A percentile compares a stretch with the other conserved stretches of the same genome.
These are phyloP conservation scores for Thelephora aurantiotincta DNA, from an alignment of 768 basidiomycete species.

Conservation along the genomic window DNA sequence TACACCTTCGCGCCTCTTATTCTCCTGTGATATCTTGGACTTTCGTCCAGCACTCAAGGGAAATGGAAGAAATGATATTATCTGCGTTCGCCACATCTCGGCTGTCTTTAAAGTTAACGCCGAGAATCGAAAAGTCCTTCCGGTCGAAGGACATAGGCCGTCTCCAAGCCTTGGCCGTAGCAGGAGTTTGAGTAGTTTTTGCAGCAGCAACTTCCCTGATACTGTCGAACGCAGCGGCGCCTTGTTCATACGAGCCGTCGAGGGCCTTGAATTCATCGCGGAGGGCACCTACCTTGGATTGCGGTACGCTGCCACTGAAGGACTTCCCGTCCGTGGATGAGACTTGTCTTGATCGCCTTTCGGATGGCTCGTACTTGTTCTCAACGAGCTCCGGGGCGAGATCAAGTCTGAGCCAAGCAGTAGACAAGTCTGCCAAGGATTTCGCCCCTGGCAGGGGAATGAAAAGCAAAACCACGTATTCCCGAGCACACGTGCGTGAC, in stretches of 20 bases:
- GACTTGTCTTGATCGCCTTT: slow-evolving; percentile 16
- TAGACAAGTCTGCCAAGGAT: slow-evolving; percentile 77
- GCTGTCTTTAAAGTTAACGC: slow-evolving; percentile 58
- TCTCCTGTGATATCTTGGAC: too few relatives aligned
- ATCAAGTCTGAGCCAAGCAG: slow-evolving; percentile 81
- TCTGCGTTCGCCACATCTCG: too few relatives aligned
- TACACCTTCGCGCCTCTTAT: too few relatives aligned
- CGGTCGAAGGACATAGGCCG: slow-evolving; percentile 79
- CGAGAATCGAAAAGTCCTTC: slow-evolving; percentile 65
- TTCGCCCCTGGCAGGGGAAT: slow-evolving; percentile 50
- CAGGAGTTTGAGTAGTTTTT: slow-evolving; percentile 11
- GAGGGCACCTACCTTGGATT: slow-evolving; percentile 63
- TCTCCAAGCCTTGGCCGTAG: slow-evolving; percentile 29
- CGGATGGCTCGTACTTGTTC: slow-evolving; percentile 67
- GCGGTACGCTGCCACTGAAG: slow-evolving; percentile 25
- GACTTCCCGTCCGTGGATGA: slow-evolving; percentile 16
- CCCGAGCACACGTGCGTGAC: slow-evolving; percentile 30
- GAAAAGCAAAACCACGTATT: slow-evolving; percentile 34
- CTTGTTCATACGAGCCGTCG: slow-evolving; percentile 92
- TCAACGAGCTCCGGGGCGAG: slow-evolving; percentile 88
- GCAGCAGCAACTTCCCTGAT: slow-evolving; percentile 6
- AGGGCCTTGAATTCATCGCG: slow-evolving; percentile 81
- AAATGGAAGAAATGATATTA: too few relatives aligned
- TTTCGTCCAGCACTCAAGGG: too few relatives aligned
- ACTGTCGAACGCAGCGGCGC: slow-evolving; percentile 48